Conservation (phyloP, 768 basidiomycete species). For the Candolleomyces eurysporus region DNA sequence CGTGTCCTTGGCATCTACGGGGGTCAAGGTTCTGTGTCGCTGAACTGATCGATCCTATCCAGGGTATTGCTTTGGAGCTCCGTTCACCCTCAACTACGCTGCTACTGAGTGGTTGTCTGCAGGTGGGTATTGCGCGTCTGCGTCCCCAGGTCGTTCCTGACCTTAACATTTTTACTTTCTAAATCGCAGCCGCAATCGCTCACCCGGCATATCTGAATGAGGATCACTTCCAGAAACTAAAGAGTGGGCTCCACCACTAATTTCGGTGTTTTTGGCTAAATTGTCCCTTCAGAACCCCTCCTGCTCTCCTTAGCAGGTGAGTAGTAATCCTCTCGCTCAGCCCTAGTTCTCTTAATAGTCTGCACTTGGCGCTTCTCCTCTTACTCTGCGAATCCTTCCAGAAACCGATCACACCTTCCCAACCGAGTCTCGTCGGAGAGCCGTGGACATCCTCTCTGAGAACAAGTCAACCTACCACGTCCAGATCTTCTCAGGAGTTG, state of each 20-base stretch:
- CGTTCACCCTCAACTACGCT: conserved; percentile 41
- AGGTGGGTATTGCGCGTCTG: conserved; percentile 24
- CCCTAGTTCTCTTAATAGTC: too few species aligned
- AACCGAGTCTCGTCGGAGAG: conserved; percentile 34
- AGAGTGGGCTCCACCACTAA: conserved; percentile 26
- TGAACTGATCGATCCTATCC: background rate
- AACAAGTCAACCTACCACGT: conserved; percentile 41
- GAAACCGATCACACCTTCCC: conserved; percentile 46
- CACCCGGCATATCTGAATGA: conserved; percentile 40
- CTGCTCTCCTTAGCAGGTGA: conserved; percentile 45
- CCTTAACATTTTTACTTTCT: background rate
- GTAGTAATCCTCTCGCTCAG: background rate
- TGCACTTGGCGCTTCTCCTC: background rate
- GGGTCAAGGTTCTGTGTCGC: background rate
- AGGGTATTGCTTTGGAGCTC: conserved; percentile 57
- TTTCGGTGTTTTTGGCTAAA: background rate
- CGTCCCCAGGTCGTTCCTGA: background rate
- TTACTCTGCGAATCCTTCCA: conserved; percentile 11
- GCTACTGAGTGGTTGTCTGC: conserved; percentile 39
- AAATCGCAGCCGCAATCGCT: conserved; percentile 34
- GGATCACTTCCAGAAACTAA: conserved; percentile 33
- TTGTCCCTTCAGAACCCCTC: conserved; percentile 38
- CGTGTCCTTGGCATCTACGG: background rate
- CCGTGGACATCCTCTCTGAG: conserved; percentile 43
- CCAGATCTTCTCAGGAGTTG: conserved; percentile 40